Evolutionary conservation across 305 asterid species (phyloP).

Genomic region (Fraxinus paxiana): DNA sequence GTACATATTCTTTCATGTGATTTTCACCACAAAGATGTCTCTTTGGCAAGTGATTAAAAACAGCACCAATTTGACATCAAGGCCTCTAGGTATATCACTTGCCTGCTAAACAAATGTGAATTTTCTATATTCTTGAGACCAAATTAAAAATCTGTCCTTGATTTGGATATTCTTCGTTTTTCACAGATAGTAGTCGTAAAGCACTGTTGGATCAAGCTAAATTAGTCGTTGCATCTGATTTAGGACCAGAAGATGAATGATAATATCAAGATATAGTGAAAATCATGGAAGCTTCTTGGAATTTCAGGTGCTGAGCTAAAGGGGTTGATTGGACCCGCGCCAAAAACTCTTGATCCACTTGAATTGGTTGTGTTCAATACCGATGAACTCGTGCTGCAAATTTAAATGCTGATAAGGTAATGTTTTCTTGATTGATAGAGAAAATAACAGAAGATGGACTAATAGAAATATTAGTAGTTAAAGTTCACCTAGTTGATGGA

Average conservation of each 20-base stretch:
- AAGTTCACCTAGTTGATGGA: slow-evolving; percentile 60
- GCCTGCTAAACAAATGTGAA: slow-evolving; percentile 4
- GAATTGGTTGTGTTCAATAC: slow-evolving; percentile 64
- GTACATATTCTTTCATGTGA: background rate
- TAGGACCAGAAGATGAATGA: slow-evolving; percentile 6
- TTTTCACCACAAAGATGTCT: slow-evolving; percentile 25
- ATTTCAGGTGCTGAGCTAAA: slow-evolving; percentile 40
- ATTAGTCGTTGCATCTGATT: background rate
- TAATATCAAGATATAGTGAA: slow-evolving; percentile 21
- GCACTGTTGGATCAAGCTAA: background rate
- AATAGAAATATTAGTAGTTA: background rate
- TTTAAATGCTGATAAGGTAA: background rate
- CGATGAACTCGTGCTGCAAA: slow-evolving; percentile 73
- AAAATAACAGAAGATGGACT: background rate
- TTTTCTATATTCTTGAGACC: background rate
- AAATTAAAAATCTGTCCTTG: background rate
- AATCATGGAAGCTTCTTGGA: slow-evolving; percentile 5
- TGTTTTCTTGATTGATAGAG: background rate
- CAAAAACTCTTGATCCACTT: slow-evolving; percentile 63
- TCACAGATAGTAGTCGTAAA: background rate
- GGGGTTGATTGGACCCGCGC: slow-evolving; percentile 65
- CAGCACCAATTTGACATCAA: slow-evolving; percentile 27
- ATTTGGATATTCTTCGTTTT: background rate
- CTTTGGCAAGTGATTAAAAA: slow-evolving; percentile 22
- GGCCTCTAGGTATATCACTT: background rate